Evolutionary conservation across 2,329 filamentous ascomycete species (phyloP).

Genomic region (Aspergillus oerlinghausenensis): DNA sequence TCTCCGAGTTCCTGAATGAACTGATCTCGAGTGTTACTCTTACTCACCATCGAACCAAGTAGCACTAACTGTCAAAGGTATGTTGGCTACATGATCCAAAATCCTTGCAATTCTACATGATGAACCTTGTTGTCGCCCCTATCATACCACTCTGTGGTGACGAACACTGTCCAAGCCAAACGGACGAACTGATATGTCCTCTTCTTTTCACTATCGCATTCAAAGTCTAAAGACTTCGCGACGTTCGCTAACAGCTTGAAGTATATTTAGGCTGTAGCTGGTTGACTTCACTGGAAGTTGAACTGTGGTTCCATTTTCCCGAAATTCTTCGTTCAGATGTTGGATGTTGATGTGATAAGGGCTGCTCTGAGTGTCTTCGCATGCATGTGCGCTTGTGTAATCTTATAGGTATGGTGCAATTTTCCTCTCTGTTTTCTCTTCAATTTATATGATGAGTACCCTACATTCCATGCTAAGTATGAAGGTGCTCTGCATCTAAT

Average conservation of each 20-base stretch:
- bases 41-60: neutral
- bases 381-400: neutral
- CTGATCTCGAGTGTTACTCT: neutral
- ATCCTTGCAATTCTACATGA: constrained; percentile 37
- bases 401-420: constrained; percentile 18
- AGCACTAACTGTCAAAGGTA: constrained; percentile 22
- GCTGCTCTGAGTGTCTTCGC: neutral
- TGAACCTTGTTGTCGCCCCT: constrained; percentile 61
- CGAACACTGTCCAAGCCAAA: constrained; percentile 59
- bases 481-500: constrained; percentile 49
- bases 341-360: neutral
- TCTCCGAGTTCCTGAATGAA: neutral
- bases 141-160: constrained; percentile 57
- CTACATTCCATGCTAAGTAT: constrained; percentile 62
- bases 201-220: constrained; percentile 4
- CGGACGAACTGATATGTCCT: constrained; percentile 50
- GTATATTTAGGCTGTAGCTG: constrained; percentile 5
- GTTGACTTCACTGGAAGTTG: neutral
- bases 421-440: constrained; percentile 12
- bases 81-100: constrained; percentile 12
- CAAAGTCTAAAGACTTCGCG: constrained; percentile 9
- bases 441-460: constrained; percentile 47
- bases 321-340: neutral
- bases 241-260: constrained; percentile 25
- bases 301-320: neutral